Conservation (phyloP, 352 stramenopile genomes). For the Globisporangium rhizosaccharum region DNA sequence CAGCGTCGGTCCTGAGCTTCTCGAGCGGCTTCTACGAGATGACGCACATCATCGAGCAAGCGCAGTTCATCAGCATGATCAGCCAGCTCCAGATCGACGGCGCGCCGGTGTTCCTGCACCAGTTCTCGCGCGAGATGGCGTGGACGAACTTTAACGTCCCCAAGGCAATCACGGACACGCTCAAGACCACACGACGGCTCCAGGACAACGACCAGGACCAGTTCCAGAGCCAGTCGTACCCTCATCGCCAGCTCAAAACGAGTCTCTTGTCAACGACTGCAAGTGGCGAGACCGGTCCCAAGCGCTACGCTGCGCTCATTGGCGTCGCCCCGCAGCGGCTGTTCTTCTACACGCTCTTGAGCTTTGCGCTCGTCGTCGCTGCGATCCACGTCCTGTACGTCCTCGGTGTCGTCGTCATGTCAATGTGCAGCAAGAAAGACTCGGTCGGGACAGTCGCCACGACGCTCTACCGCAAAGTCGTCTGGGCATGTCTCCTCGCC, state of each 20-base stretch:
- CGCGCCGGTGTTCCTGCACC: conserved; percentile 65
- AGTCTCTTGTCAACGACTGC: conserved; percentile 15
- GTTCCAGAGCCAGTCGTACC: no score
- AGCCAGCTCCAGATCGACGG: conserved; percentile 70
- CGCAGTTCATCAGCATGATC: conserved; percentile 83
- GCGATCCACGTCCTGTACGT: conserved; percentile 60
- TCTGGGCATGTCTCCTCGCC: conserved; percentile 64
- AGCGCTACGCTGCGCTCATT: conserved; percentile 64
- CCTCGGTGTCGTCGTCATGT: conserved; percentile 46
- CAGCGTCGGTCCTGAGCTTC: conserved; percentile 58
- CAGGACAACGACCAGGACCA: background rate
- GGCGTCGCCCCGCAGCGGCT: conserved; percentile 56
- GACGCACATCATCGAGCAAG: conserved; percentile 81
- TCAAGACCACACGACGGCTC: conserved; percentile 16
- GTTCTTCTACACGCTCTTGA: conserved; percentile 79
- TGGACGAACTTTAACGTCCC: conserved; percentile 87
- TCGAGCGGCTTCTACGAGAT: conserved; percentile 80
- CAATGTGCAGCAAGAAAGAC: conserved; percentile 48
- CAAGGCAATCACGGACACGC: conserved; percentile 30
- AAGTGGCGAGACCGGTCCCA: conserved; percentile 49
- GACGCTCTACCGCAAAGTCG: conserved; percentile 79
- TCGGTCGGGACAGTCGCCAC: conserved; percentile 44
- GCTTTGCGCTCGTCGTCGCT: conserved; percentile 51
- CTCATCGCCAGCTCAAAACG: conserved; percentile 18
- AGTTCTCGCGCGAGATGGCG: conserved; percentile 78